Conservation (phyloP, 164 flowering plant species). For the Berberis thunbergii region DNA sequence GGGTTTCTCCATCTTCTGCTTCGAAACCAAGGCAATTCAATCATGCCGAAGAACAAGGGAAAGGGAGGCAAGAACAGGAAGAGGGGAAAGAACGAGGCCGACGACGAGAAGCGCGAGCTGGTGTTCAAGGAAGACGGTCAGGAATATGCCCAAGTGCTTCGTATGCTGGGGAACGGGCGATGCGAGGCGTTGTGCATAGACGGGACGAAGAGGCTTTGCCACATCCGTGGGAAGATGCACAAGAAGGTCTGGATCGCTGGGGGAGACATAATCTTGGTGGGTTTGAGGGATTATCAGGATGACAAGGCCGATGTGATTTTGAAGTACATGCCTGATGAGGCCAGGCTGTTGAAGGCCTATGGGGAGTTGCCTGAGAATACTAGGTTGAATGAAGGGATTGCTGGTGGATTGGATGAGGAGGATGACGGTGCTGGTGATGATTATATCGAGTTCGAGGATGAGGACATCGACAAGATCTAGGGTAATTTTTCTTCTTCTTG, state of each 20-base stretch:
- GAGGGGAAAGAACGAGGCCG: conserved; percentile 13
- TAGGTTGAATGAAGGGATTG: conserved; percentile 8
- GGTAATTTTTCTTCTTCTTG: no score
- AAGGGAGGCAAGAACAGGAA: conserved; percentile 11
- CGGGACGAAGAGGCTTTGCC: conserved; percentile 7
- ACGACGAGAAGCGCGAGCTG: conserved; percentile 9
- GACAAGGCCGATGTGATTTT: conserved; percentile 11
- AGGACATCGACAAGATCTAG: conserved; percentile 8
- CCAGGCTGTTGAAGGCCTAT: conserved; percentile 6
- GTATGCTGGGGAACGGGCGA: conserved; percentile 11
- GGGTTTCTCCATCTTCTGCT: not conserved
- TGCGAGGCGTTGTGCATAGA: conserved; percentile 7
- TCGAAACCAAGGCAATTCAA: not conserved
- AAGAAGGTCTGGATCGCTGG: conserved; percentile 9
- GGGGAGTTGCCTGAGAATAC: conserved; percentile 7
- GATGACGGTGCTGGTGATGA: conserved; percentile 1
- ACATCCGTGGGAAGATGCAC: conserved; percentile 10
- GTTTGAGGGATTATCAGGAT: conserved; percentile 10
- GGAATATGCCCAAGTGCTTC: conserved; percentile 7
- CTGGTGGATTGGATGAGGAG: not conserved
- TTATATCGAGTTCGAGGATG: conserved; percentile 7
- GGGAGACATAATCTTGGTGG: conserved; percentile 6
- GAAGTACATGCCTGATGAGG: conserved; percentile 10
- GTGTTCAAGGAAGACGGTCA: conserved; percentile 11
- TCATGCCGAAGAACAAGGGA: conserved; percentile 12